phyloP scores from a whole-genome alignment of 176 grass and related monocot genomes.

The Carex scoparia region DNA sequence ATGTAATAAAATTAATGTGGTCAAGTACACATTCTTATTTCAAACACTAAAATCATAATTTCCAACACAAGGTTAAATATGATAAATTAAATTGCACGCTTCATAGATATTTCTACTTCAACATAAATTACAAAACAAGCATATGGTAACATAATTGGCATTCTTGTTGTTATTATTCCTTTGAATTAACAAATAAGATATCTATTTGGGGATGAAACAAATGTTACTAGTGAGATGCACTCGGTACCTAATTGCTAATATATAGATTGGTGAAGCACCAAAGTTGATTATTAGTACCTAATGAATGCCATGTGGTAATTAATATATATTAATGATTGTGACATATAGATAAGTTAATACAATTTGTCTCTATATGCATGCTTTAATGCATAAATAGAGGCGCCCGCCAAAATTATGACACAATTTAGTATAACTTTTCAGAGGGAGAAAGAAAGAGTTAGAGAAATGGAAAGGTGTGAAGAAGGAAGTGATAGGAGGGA shows the following conservation, averaged over 20 bases:
- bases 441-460: not conserved
- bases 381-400: conserved; percentile 6
- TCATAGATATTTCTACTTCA: too few species aligned
- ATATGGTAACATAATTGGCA: not conserved
- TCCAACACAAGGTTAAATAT: too few species aligned
- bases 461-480: conserved; percentile 17
- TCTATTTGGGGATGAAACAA: not conserved
- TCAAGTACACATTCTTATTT: too few species aligned
- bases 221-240: not conserved
- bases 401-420: not conserved
- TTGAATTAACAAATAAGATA: not conserved
- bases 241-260: not conserved
- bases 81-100: too few species aligned
- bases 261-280: not conserved
- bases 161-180: not conserved
- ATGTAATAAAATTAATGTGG: too few species aligned
- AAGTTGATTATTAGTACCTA: not conserved
- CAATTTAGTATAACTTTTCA: not conserved
- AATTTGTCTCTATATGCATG: conserved; percentile 5
- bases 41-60: too few species aligned
- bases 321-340: not conserved
- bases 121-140: not conserved
- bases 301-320: not conserved
- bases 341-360: not conserved
- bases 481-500: not conserved